Conservation (phyloP, 2,329 filamentous ascomycete species). For the Scedosporium boydii region DNA sequence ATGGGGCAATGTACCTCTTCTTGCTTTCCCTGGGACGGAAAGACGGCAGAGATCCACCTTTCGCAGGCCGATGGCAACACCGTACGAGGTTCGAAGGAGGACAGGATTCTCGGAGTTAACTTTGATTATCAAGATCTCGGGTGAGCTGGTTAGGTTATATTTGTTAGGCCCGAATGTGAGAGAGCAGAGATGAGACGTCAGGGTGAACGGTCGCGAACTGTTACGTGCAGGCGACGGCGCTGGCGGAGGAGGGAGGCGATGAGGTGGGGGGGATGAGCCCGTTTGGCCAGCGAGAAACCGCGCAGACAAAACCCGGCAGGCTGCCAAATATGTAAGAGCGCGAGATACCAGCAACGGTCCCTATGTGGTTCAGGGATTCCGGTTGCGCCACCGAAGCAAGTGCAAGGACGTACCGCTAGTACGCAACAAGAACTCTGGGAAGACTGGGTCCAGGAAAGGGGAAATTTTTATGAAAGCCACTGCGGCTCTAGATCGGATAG, state of each 20-base stretch:
- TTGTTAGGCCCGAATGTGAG: too few species aligned
- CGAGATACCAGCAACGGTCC: neutral
- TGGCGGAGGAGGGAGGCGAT: neutral
- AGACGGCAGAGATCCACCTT: neutral
- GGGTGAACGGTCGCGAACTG: too few species aligned
- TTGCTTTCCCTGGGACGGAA: constrained; percentile 3
- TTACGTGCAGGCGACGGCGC: too few species aligned
- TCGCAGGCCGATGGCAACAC: neutral
- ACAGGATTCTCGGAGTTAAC: neutral
- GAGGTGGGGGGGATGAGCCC: neutral
- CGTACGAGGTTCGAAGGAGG: neutral
- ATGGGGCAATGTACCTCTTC: constrained; percentile 1
- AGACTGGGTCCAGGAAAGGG: neutral
- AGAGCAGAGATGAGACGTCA: too few species aligned
- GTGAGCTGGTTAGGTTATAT: neutral
- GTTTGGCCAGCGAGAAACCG: neutral
- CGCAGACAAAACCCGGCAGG: neutral
- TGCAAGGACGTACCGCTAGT: neutral
- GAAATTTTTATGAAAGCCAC: too few species aligned
- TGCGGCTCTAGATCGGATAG: neutral
- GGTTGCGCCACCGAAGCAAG: neutral
- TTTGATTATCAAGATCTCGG: neutral
- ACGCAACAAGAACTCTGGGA: neutral
- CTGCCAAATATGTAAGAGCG: neutral
- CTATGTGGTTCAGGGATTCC: neutral